These are phyloP conservation scores for Eucalyptus leucophloia DNA, from an alignment of 345 rosid species.

Conservation along the genomic window DNA sequence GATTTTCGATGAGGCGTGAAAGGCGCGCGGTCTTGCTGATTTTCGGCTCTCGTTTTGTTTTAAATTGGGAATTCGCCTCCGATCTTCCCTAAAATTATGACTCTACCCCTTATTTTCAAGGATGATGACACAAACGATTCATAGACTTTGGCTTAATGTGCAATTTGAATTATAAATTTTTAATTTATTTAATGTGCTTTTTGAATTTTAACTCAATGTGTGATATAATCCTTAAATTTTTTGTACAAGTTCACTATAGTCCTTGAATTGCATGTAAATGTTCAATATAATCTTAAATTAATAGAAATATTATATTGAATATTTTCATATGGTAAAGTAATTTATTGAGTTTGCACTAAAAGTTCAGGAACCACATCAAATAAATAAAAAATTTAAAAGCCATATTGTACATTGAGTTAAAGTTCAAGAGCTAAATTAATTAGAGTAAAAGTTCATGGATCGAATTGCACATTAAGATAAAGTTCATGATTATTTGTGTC, in stretches of 20 bases:
- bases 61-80: not conserved
- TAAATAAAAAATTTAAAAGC: accelerated
- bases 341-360: too few species aligned
- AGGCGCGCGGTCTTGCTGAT: not conserved
- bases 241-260: too few species aligned
- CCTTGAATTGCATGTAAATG: too few species aligned
- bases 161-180: accelerated
- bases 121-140: accelerated
- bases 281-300: not conserved
- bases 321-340: accelerated
- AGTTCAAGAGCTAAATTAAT: accelerated
- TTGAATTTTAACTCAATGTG: accelerated
- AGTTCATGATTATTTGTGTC: accelerated
- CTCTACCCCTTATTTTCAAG: accelerated
- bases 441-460: accelerated
- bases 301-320: accelerated
- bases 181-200: accelerated
- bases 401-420: accelerated
- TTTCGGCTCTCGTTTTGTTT: not conserved
- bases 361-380: accelerated
- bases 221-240: accelerated
- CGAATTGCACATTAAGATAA: accelerated
- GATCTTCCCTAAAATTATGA: not conserved
- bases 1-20: not conserved
- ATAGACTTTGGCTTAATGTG: accelerated